Percentiles rank a stretch among this genome's conserved stretches.
Evolutionary conservation across 2,329 filamentous ascomycete species (phyloP).

Genomic region (Ophiocordyceps polyrhachis-furcata): DNA sequence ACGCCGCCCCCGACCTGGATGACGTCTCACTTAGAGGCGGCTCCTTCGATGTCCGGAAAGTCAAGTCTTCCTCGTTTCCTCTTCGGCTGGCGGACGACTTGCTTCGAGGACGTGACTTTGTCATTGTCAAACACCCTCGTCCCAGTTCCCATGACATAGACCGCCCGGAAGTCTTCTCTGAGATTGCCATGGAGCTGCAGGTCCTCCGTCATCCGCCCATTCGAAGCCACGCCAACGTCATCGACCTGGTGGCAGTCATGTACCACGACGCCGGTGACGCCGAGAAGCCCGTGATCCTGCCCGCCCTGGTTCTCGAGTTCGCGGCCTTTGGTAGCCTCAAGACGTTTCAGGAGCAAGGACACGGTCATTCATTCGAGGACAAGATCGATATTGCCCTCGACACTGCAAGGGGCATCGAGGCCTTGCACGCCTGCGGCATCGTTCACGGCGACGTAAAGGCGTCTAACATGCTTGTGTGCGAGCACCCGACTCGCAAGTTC

Average conservation of each 20-base stretch:
- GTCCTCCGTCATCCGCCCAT: not conserved
- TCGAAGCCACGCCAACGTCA: not conserved
- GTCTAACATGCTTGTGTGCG: not conserved
- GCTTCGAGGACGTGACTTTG: not conserved
- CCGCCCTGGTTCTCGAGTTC: not conserved
- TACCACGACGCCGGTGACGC: not conserved
- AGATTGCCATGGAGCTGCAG: not conserved
- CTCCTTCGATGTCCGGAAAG: not conserved
- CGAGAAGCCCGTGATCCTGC: not conserved
- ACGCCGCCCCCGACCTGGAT: not conserved
- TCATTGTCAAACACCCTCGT: not conserved
- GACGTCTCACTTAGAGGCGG: not conserved
- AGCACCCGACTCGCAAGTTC: not conserved
- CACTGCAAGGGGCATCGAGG: not conserved
- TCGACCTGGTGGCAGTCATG: not conserved
- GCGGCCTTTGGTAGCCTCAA: not conserved
- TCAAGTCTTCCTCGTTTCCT: not conserved
- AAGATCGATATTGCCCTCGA: not conserved
- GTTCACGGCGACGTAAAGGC: not conserved
- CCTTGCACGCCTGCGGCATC: not conserved
- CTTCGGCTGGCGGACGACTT: not conserved
- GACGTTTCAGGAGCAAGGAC: not conserved
- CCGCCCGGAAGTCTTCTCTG: not conserved
- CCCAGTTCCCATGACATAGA: not conserved
- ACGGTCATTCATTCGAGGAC: not conserved